Base-by-base conservation (phyloP, 2,329 filamentous ascomycete species). In the Colletotrichum tropicicola region DNA sequence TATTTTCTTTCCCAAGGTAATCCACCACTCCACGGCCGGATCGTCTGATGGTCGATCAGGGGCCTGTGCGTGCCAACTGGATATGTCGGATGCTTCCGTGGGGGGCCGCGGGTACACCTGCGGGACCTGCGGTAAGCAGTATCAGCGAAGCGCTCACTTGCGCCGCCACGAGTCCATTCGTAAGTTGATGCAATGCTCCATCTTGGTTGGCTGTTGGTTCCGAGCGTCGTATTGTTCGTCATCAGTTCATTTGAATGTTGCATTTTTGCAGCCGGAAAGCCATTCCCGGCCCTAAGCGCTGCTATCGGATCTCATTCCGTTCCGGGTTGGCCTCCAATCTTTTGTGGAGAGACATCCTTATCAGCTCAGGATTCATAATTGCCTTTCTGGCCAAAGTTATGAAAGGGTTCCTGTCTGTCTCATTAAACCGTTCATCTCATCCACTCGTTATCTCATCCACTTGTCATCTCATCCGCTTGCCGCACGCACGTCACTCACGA, bases 101-200 rank as follows among this genome's bases (percentile, higher is more conserved):
- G 57, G 55, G n/a, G 56, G 13, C 32, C 32, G 45, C 9, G 49
- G 49, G 12, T 58, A 65, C 35, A 51, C 44, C 6, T 71, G 70
- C 64, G 54, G 65, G 19, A 70, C 63, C 23, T 73, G 71, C 45
- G 70, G 71, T 9, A 73, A 70, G 54, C 58, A 66, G 23, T 73
- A 72, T 59, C 71, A 72, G 53, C 66, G 70, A 23, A 73, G 68
- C 57, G 69, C 70, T 23, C 71, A 73, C 52, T 68, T 72, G 17
- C 70, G 71, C 23, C 70, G 71, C 12, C 71, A 73, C 53, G 71
- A 73, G 60, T 65, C 71, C 17, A 72, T 70, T 10, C 71, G 71
- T 72, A 53, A 68, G 71, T 68, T 12, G 4, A 8, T 4, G 8
- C 15, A 4, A 21, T 17, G 4, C 6, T 37, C 5, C 12, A 7